Evolutionary conservation across 169 alveolate genomes (phyloP).

Genomic region (Perkinsus olseni): DNA sequence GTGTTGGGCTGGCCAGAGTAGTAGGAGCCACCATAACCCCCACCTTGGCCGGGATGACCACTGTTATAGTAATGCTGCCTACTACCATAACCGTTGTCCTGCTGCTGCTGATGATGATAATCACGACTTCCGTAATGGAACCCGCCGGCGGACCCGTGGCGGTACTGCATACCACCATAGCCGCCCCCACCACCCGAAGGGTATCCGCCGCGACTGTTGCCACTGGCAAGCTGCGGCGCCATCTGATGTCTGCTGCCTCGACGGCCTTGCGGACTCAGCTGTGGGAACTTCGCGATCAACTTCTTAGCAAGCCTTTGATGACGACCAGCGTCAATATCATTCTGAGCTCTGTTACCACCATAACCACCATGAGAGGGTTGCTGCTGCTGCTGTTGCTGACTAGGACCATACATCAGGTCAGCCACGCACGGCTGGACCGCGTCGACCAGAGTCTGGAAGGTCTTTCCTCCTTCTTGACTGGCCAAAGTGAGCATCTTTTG

Average conservation of each 20-base stretch:
- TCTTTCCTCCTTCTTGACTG: background rate
- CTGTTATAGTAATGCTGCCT: background rate
- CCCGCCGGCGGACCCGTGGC: too few species aligned
- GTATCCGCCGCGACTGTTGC: background rate
- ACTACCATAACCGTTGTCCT: background rate
- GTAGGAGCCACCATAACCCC: background rate
- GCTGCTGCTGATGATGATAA: too few species aligned
- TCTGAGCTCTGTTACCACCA: background rate
- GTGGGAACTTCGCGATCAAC: background rate
- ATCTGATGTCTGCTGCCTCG: background rate
- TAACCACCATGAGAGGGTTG: background rate
- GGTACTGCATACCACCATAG: background rate
- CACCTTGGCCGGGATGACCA: background rate
- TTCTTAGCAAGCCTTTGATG: background rate
- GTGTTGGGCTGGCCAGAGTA: background rate
- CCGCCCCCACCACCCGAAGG: background rate
- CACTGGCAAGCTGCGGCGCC: background rate
- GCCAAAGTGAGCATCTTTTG: background rate
- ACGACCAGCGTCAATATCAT: background rate
- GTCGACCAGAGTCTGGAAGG: background rate
- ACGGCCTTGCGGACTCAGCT: background rate
- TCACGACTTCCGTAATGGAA: too few species aligned
- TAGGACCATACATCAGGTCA: background rate
- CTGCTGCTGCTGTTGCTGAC: background rate
- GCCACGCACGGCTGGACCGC: background rate